Base-by-base conservation (phyloP, 2,329 filamentous ascomycete species). In the Ceratocystiopsis minuta region DNA sequence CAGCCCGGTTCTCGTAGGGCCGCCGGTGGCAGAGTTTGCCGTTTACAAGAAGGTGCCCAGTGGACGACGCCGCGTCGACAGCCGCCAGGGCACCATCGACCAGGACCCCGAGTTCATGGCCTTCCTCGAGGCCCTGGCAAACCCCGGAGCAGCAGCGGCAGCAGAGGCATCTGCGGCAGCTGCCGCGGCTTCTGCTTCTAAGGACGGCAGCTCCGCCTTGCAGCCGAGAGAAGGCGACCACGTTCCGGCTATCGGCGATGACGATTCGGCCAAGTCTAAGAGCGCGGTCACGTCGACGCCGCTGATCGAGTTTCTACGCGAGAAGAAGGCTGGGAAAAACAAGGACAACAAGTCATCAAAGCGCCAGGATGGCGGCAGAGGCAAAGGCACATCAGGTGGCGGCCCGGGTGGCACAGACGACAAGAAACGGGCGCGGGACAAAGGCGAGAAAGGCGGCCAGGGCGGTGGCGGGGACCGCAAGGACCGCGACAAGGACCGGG, bases 81-180 rank as follows among this genome's bases (percentile, higher is more conserved):
- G 77, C 41, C 78, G 87, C 14, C 84, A 94, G 57, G 90, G 88
- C 41, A 94, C 86, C 3, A 96, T 98, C 50, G 90, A 98, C 53
- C 86, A 94, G 56, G 90, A 98, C 54, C 77, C 84, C 0, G 90
- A 96, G 52, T 98, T 95, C 52, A 92, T 95, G 65, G 76, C 78
- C 20, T 98, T 96, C 56, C 69, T 98, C 9, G 82, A 92, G 57
- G 80, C 74, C 42, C 69, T 96, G 38, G 92, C 87, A 1, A 85
- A 92, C 50, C 72, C 72, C 2, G 58, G 60, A 10, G 61, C 34
- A 4, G 20, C 37, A 2, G 53, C 72, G 13, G 53, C 63, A 11
- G 43, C 43, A 1, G 38, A 38, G 4, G 20, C 39, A 3, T 33
- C 20, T 6, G 36, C 41, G 11, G 31, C 31, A 3, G 31, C 10